A percentile compares a stretch with the other conserved stretches of the same genome.
phyloP scores from a whole-genome alignment of 2,329 filamentous ascomycete species.

The Colletotrichum sp. region DNA sequence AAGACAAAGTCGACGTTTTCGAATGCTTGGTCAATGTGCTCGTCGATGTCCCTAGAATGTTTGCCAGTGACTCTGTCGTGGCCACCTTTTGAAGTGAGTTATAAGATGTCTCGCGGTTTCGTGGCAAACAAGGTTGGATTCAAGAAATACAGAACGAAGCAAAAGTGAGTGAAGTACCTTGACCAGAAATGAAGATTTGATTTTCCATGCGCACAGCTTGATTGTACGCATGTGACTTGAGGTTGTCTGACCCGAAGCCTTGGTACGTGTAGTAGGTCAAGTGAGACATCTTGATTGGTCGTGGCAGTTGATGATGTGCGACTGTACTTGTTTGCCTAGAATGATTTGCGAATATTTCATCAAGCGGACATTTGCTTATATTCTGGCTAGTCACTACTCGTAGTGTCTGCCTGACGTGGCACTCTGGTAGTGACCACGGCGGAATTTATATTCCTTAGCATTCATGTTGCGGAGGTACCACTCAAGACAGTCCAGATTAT shows the following conservation, averaged over 20 bases:
- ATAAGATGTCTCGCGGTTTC: background rate
- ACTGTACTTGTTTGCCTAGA: background rate
- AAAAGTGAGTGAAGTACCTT: background rate
- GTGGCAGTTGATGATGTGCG: accelerated
- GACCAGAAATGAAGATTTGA: background rate
- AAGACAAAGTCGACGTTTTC: background rate
- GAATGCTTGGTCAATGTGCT: background rate
- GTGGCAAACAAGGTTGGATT: background rate
- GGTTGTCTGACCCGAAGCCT: background rate
- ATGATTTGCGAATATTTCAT: background rate
- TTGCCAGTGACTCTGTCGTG: background rate
- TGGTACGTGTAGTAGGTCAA: background rate
- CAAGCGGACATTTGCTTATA: background rate
- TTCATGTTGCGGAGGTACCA: background rate
- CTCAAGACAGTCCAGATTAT: background rate
- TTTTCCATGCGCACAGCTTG: background rate
- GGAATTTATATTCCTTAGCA: background rate
- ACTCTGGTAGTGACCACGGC: background rate
- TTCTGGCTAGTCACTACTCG: background rate
- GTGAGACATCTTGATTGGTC: background rate
- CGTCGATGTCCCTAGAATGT: background rate
- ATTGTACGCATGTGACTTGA: background rate
- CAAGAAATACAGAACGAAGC: background rate
- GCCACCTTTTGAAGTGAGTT: background rate
- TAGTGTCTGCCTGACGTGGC: background rate